phyloP scores from a whole-genome alignment of 2,329 filamentous ascomycete species.

The Penicillium sp. region DNA sequence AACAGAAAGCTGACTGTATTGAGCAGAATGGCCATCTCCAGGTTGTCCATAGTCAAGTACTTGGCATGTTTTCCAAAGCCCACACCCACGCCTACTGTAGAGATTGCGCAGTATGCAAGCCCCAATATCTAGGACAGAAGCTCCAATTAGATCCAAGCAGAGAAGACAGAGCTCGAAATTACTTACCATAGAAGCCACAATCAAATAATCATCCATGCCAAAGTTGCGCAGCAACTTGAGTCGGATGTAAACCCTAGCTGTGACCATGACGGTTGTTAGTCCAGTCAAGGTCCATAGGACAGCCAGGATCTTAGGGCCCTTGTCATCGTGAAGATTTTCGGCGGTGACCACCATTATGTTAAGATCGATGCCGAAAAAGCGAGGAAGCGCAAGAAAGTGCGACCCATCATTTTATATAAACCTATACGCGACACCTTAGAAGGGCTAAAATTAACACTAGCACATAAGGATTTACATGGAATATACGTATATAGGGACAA shows the following conservation, averaged over 20 bases:
- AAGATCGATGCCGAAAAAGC: neutral
- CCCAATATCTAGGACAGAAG: conserved; percentile 28
- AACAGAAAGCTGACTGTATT: conserved; percentile 27
- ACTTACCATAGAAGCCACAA: conserved; percentile 32
- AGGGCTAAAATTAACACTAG: neutral
- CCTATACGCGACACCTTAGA: neutral
- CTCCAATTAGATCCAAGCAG: neutral
- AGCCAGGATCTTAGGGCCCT: conserved; percentile 35
- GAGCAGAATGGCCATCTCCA: conserved; percentile 23
- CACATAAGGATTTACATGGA: neutral
- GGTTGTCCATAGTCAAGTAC: conserved; percentile 28
- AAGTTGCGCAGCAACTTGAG: conserved; percentile 30
- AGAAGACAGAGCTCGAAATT: neutral
- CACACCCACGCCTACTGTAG: conserved; percentile 32
- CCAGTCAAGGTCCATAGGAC: conserved; percentile 31
- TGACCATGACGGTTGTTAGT: conserved; percentile 31
- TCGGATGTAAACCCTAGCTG: conserved; percentile 34
- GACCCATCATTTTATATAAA: neutral
- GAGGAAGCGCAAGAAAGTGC: neutral
- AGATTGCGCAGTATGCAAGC: conserved; percentile 34
- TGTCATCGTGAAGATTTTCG: conserved; percentile 23
- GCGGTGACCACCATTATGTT: conserved; percentile 7
- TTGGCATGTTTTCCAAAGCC: conserved; percentile 43
- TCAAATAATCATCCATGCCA: conserved; percentile 40
- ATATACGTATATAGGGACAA: neutral